A percentile compares a stretch with the other conserved stretches of the same genome.
Conservation (phyloP, 2,329 filamentous ascomycete species). For the Leptodontidium sp. region DNA sequence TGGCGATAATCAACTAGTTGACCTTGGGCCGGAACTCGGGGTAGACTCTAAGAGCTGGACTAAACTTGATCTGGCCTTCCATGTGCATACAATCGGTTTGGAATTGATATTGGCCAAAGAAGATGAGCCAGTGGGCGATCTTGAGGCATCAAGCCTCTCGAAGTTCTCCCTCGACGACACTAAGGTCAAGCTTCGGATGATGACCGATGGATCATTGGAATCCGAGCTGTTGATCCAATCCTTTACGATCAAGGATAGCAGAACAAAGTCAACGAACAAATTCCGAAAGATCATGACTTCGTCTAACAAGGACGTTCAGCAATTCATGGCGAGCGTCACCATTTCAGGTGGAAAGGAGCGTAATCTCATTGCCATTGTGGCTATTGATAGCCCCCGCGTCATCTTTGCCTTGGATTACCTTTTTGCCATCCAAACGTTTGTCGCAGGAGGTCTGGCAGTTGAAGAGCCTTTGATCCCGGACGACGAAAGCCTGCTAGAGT, state of each 20-base stretch:
- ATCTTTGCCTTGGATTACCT: conserved; percentile 97
- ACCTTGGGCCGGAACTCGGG: conserved; percentile 75
- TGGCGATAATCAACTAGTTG: conserved; percentile 55
- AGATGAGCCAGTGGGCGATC: conserved; percentile 78
- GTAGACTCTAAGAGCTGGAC: conserved; percentile 81
- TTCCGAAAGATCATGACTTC: conserved; percentile 98
- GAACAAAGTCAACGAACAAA: conserved; percentile 89
- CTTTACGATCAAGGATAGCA: conserved; percentile 92
- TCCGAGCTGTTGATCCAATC: conserved; percentile 93
- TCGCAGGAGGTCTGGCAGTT: conserved; percentile 73
- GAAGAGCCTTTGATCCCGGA: conserved; percentile 64
- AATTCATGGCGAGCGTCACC: conserved; percentile 97
- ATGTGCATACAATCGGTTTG: conserved; percentile 84
- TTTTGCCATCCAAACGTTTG: conserved; percentile 86
- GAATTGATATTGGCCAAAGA: conserved; percentile 84
- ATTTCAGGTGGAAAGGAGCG: conserved; percentile 86
- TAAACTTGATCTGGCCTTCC: conserved; percentile 91
- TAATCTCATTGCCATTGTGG: conserved; percentile 88
- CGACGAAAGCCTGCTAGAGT: conserved; percentile 62
- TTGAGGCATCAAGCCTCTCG: conserved; percentile 84
- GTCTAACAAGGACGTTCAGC: conserved; percentile 92
- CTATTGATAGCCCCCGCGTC: conserved; percentile 91
- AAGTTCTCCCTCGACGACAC: conserved; percentile 95
- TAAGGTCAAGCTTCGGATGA: conserved; percentile 88
- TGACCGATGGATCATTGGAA: conserved; percentile 90